These are phyloP conservation scores for Funneliformis geosporum DNA, from an alignment of 192 early-diverging fungal genomes.

Conservation along the genomic window DNA sequence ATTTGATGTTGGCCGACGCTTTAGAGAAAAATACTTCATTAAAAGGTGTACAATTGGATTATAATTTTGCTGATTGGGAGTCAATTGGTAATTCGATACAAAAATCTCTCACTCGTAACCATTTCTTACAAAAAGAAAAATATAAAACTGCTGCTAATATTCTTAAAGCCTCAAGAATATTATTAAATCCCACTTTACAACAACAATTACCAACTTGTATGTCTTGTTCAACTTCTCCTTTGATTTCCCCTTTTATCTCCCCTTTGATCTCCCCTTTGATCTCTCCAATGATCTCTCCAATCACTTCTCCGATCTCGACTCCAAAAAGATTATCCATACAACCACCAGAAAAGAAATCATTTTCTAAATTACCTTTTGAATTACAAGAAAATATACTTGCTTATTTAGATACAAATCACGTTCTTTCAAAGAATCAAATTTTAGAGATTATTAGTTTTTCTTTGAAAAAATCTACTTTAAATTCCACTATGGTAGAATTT, in stretches of 20 bases:
- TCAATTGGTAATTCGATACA: conserved; percentile 44
- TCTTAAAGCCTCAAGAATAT: conserved; percentile 38
- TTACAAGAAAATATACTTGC: conserved; percentile 4
- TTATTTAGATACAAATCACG: conserved; percentile 4
- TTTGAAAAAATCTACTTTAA: neutral
- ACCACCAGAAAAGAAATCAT: neutral
- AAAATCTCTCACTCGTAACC: conserved; percentile 45
- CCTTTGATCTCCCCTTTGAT: neutral
- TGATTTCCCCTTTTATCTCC: neutral
- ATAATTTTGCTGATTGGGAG: conserved; percentile 51
- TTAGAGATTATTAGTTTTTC: neutral
- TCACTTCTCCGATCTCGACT: neutral
- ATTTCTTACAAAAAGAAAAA: conserved; percentile 46
- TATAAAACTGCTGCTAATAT: conserved; percentile 46
- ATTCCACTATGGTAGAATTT: neutral
- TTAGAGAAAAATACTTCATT: conserved; percentile 42
- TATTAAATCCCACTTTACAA: conserved; percentile 24
- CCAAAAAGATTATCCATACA: neutral
- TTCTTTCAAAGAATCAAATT: neutral
- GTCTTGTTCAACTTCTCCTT: neutral
- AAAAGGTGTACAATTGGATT: conserved; percentile 49
- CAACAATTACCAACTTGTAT: neutral
- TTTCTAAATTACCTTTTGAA: conserved; percentile 20
- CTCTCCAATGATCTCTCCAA: neutral
- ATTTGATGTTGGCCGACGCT: conserved; percentile 41